Evolutionary conservation across 352 stramenopile species (phyloP), one percentile per base, ranked within the genome.

Genomic region (Phytopythium ostracodes): DNA sequence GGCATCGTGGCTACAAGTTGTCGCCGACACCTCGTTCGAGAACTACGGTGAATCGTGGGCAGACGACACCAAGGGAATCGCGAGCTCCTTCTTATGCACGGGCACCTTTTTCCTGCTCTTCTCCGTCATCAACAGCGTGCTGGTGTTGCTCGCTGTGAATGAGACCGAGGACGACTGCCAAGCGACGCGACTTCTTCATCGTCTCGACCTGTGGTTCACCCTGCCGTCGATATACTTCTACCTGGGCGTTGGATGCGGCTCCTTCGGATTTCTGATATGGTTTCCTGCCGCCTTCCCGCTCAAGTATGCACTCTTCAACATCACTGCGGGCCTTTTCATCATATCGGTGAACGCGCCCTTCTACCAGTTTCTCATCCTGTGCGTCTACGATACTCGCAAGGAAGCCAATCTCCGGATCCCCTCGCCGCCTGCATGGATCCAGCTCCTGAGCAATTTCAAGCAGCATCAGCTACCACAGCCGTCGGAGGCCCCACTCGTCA

Each of bases 361-460:
- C 55, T 75, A 75, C 56, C 68, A 75, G 59, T 72, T 72, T 24
- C 60, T 75, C 17, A 69, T 75, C 31, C 27, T 72, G 24, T 75
- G 63, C 24, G 65, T 75, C 17, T 72, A 72, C 44, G 61, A 75
- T 27, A 63, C 50, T 4, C 64, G 64, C 6, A 27, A 56, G 33
- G 68, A 75, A 57, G 50, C 43, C 44, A 56, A 59, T 24, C 50
- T 75, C 44, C 46, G 17, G n/a, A 65, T 71, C 9, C 64, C 61
- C 49, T 55, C 31, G 15, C 57, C 68, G n/a, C 63, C 63, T 27
- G 43, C 49, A 29, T 63, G 59, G 42, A 49, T 73, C 29, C 29
- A 33, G 7, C 29, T 3, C 29, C 29, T 33, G 29, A 7, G 29
- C 29, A 33, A 8, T n/a, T 20, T 18, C 38, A 44, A 44, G 7